Evolutionary conservation across 2,329 filamentous ascomycete species (phyloP), one percentile per base, ranked within the genome.

Genomic region (Colletotrichum limetticola): DNA sequence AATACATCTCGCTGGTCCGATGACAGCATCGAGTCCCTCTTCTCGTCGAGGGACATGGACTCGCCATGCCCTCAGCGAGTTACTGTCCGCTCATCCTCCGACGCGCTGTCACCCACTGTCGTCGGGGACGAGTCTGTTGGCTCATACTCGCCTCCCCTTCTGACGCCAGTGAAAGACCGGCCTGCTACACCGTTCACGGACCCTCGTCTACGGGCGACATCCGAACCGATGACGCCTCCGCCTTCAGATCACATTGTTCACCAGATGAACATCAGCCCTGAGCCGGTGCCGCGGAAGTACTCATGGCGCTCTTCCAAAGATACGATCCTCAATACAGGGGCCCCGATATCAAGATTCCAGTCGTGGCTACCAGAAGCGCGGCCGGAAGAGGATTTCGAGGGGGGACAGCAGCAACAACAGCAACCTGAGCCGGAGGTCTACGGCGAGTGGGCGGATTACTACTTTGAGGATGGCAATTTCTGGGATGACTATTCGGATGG

Each of bases 381-480:
- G 19, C 46, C 56, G 12, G 55, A 28, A 7, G 58, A 46, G 30
- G 49, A 4, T 52, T 11, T 4, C 24, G 37, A 32, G 4, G 30
- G 52, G 3, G 53, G 28, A 24, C 30, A 59, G 55, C 53, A 24
- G 55, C 24, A 52, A 22, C 62, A 53, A 22, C 62, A 53, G 49
- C 26, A 52, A 12, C n/a, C 58, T 4, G 68, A 74, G 64, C 12
- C 60, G 14, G 72, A 75, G 22, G 22, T 75, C 19, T 75, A 75
- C 46, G 72, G 72, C 11, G 74, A 75, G 52, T 76, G 75, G 75
- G 75, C 75, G 8, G 75, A 76, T 26, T 76, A 76, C 35, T 76
- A 76, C 59, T 76, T 76, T n/a, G 67, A 75, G 14, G 64, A 74
- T 5, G 69, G 59, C 11, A 74, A 74, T 30, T 74, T 75, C 35